phyloP scores from a whole-genome alignment of 495 filamentous ascomycete species.

The Aspergillus carlsbadensis region DNA sequence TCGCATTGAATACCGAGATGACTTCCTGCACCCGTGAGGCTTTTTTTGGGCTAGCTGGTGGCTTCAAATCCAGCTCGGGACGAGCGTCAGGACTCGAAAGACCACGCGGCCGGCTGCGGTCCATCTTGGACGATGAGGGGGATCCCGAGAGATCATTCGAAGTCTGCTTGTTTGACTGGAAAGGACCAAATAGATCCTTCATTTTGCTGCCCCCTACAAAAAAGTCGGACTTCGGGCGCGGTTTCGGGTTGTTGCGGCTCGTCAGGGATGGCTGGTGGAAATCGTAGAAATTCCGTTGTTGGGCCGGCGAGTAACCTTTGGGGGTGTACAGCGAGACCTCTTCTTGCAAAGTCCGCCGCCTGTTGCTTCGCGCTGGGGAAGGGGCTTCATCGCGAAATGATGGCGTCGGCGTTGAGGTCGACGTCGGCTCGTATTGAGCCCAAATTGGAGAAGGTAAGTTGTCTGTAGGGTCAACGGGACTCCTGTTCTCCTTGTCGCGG shows the following conservation, averaged over 20 bases:
- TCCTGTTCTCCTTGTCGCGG: constrained; percentile 73
- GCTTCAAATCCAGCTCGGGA: constrained; percentile 21
- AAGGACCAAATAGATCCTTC: constrained; percentile 33
- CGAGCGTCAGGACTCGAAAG: constrained; percentile 24
- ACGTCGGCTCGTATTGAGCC: constrained; percentile 22
- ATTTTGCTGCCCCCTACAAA: constrained; percentile 38
- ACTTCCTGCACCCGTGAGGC: constrained; percentile 63
- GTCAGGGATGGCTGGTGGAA: constrained; percentile 55
- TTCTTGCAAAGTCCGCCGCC: constrained; percentile 45
- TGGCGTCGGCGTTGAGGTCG: constrained; percentile 59
- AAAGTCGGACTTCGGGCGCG: constrained; percentile 56
- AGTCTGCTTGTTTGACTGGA: constrained; percentile 26
- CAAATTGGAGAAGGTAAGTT: constrained; percentile 70
- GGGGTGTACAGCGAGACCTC: constrained; percentile 65
- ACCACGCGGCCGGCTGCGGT: constrained; percentile 20
- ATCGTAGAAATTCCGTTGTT: constrained; percentile 64
- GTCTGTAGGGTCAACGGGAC: constrained; percentile 46
- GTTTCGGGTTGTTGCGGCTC: constrained; percentile 33
- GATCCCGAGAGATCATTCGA: constrained; percentile 12
- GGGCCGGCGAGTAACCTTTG: constrained; percentile 58
- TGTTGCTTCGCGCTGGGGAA: constrained; percentile 35
- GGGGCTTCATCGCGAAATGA: constrained; percentile 38
- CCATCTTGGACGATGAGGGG: constrained; percentile 17
- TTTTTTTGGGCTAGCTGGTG: constrained; percentile 35
- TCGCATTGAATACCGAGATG: constrained; percentile 60